Evolutionary conservation across 495 filamentous ascomycete genomes (phyloP).

Genomic region (Saxophila tyrrhenica): DNA sequence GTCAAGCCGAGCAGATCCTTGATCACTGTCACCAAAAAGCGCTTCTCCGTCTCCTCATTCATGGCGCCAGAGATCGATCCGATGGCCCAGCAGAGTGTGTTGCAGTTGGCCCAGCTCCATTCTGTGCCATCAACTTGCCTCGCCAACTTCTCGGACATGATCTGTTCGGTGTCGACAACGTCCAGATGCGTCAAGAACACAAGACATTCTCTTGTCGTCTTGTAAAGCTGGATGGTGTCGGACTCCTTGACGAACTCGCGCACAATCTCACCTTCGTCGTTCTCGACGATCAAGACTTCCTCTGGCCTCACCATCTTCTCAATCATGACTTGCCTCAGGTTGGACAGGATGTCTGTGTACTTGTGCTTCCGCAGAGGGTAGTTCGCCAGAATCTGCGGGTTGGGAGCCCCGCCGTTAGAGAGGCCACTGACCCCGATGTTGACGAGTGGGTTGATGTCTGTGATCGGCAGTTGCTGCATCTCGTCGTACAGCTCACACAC

Average conservation of each 20-base stretch:
- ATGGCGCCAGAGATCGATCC: conserved; percentile 97
- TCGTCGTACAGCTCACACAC: conserved; percentile 99
- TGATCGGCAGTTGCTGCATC: conserved; percentile 88
- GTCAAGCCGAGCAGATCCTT: conserved; percentile 97
- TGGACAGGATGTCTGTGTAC: conserved; percentile 85
- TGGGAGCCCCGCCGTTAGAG: conserved; percentile 68
- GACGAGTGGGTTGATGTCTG: conserved; percentile 78
- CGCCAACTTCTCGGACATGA: conserved; percentile 97
- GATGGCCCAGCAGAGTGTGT: conserved; percentile 98
- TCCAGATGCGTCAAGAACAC: conserved; percentile 97
- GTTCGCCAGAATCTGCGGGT: conserved; percentile 68
- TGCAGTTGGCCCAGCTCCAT: conserved; percentile 99
- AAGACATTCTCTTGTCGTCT: conserved; percentile 92
- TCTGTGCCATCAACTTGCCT: conserved; percentile 89
- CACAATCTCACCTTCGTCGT: conserved; percentile 98
- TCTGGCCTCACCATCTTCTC: conserved; percentile 98
- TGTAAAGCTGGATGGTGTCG: conserved; percentile 98
- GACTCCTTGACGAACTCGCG: conserved; percentile 98
- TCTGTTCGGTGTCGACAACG: conserved; percentile 91
- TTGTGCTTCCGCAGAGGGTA: conserved; percentile 95
- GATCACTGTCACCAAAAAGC: conserved; percentile 95
- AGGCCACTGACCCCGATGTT: conserved; percentile 61
- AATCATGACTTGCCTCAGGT: conserved; percentile 94
- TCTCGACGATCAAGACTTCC: conserved; percentile 98
- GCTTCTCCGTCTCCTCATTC: conserved; percentile 98